A percentile compares a stretch with the other conserved stretches of the same genome.
Evolutionary conservation across 345 rosid species (phyloP).

Genomic region (Rhodomyrtus tomentosa): DNA sequence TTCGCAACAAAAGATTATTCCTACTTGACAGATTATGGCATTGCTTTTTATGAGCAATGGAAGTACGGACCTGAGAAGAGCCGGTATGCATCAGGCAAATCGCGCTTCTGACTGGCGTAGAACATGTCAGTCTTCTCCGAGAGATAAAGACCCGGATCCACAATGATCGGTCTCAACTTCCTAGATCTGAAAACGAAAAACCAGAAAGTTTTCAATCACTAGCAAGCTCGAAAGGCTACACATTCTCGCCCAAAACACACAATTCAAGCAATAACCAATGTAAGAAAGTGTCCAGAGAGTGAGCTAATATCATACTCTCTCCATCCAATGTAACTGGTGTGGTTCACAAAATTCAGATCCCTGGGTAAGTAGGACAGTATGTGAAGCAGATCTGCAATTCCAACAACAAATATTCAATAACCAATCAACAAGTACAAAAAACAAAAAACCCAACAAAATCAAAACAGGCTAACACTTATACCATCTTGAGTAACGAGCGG

Average conservation of each 20-base stretch:
- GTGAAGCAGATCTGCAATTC: slow-evolving; percentile 84
- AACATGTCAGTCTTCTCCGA: slow-evolving; percentile 60
- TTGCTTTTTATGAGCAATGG: neutral
- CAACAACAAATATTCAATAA: neutral
- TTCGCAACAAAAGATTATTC: neutral
- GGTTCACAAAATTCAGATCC: slow-evolving; percentile 75
- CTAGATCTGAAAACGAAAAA: slow-evolving; percentile 41
- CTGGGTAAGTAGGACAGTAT: slow-evolving; percentile 76
- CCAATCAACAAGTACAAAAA: neutral
- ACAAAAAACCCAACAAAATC: neutral
- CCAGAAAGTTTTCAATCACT: neutral
- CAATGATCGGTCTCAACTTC: slow-evolving; percentile 75
- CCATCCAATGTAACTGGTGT: slow-evolving; percentile 86
- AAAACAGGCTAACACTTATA: slow-evolving; percentile 2
- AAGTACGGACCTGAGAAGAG: slow-evolving; percentile 57
- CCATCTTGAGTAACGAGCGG: slow-evolving; percentile 96
- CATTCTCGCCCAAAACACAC: neutral
- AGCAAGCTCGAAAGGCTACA: neutral
- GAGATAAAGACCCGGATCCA: slow-evolving; percentile 92
- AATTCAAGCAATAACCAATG: neutral
- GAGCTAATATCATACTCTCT: slow-evolving; percentile 61
- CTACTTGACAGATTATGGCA: neutral
- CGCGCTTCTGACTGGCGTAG: slow-evolving; percentile 71
- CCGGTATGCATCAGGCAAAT: slow-evolving; percentile 64
- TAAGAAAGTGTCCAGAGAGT: neutral